A percentile compares a stretch with the other conserved stretches of the same genome.
Evolutionary conservation across 1,139 yeast genomes (phyloP).

Genomic region (Hemisphaericaspora subhashii): DNA sequence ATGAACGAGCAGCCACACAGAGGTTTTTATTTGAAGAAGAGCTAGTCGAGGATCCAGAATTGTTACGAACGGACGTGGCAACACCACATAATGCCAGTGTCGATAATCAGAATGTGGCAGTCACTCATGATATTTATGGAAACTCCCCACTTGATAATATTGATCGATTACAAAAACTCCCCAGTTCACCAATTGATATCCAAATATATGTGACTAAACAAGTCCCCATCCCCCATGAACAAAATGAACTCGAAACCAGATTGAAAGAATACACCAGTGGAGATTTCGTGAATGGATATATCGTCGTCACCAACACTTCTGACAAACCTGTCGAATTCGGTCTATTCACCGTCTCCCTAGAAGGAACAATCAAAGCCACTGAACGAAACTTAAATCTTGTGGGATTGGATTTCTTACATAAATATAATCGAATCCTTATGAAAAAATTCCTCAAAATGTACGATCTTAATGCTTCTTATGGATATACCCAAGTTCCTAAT

Average conservation of each 20-base stretch:
- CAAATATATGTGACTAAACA: constrained; percentile 45
- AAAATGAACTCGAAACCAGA: constrained; percentile 41
- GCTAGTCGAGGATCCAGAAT: constrained; percentile 11
- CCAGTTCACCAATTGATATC: constrained; percentile 41
- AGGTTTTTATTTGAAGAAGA: constrained; percentile 25
- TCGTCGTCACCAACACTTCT: constrained; percentile 39
- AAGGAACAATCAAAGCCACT: constrained; percentile 44
- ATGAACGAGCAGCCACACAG: constrained; percentile 20
- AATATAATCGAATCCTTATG: constrained; percentile 34
- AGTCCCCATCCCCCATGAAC: constrained; percentile 37
- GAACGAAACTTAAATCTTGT: constrained; percentile 21
- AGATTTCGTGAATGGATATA: constrained; percentile 39
- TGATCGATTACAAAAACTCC: constrained; percentile 37
- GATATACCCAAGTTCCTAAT: constrained; percentile 43
- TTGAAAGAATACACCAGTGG: constrained; percentile 47
- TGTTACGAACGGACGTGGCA: neutral
- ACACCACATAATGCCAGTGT: constrained; percentile 9
- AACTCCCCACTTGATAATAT: constrained; percentile 48
- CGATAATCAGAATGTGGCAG: constrained; percentile 19
- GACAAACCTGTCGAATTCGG: constrained; percentile 44
- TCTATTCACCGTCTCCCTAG: constrained; percentile 46
- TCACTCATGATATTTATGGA: constrained; percentile 35
- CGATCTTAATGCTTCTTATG: constrained; percentile 48
- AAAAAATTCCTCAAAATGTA: constrained; percentile 50
- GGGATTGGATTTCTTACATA: constrained; percentile 15